A percentile compares a stretch with the other conserved stretches of the same genome.
These are phyloP conservation scores for Aspergillus clavatus DNA, from an alignment of 2,329 filamentous ascomycete species.

Conservation along the genomic window DNA sequence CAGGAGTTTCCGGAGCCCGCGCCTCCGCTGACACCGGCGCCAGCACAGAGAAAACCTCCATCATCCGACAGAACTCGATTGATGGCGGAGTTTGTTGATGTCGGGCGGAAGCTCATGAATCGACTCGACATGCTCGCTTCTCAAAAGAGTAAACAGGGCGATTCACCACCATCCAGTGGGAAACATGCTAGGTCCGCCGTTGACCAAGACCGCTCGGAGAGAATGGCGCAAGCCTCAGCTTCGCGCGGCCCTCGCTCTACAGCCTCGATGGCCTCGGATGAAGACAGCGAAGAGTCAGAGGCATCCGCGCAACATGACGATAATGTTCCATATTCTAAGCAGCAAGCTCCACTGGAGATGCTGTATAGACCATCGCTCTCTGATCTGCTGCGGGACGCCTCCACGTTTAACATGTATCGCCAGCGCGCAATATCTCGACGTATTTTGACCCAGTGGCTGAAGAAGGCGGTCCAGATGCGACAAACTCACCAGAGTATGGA, in stretches of 20 bases:
- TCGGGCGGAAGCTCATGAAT: conserved; percentile 34
- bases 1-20: conserved; percentile 29
- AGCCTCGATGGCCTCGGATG: conserved; percentile 21
- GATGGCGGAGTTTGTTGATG: conserved; percentile 36
- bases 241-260: conserved; percentile 13
- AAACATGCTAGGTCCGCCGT: conserved; percentile 26
- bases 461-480: conserved; percentile 36
- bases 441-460: conserved; percentile 47
- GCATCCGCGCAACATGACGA: conserved; percentile 18
- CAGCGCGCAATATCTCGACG: conserved; percentile 35
- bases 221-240: conserved; percentile 20
- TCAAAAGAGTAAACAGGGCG: conserved; percentile 13
- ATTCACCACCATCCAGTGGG: conserved; percentile 20
- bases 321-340: conserved; percentile 23
- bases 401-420: conserved; percentile 43
- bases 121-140: conserved; percentile 26
- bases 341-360: conserved; percentile 33
- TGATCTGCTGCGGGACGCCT: conserved; percentile 48
- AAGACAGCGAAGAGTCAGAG: conserved; percentile 17
- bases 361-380: conserved; percentile 48
- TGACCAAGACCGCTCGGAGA: conserved; percentile 26
- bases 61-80: conserved; percentile 34
- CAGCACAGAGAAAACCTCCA: conserved; percentile 12
- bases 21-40: conserved; percentile 16
- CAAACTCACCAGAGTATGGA: conserved; percentile 38